phyloP scores from a whole-genome alignment of 352 stramenopile species.

The Phytophthora crassamura region DNA sequence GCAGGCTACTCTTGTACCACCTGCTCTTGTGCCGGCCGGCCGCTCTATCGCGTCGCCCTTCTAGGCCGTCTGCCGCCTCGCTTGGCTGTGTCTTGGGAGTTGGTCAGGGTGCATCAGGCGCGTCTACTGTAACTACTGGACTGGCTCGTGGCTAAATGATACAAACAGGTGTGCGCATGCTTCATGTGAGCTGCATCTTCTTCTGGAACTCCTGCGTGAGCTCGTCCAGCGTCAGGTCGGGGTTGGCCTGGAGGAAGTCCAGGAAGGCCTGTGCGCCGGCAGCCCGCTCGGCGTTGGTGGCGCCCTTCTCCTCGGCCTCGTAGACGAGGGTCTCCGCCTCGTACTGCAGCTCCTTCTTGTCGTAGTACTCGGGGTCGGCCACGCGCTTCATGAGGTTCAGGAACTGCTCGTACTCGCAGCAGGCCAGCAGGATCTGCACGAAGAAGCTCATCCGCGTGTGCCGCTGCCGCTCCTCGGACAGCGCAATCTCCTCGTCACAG shows the following conservation, averaged over 20 bases:
- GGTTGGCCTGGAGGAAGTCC: conserved; percentile 75
- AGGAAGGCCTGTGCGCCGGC: conserved; percentile 70
- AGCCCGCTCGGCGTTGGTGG: conserved; percentile 35
- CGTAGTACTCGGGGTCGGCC: conserved; percentile 80
- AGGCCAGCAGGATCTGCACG: conserved; percentile 81
- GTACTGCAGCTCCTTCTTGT: conserved; percentile 81
- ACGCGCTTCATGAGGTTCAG: conserved; percentile 85
- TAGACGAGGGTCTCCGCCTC: conserved; percentile 69
- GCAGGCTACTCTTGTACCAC: conserved; percentile 23
- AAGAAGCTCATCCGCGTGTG: conserved; percentile 84
- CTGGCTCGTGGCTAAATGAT: conserved; percentile 41
- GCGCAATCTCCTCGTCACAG: conserved; percentile 73
- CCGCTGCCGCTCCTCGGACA: conserved; percentile 76
- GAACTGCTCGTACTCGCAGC: conserved; percentile 87
- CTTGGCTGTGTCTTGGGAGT: conserved; percentile 23
- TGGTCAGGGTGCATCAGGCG: conserved; percentile 17
- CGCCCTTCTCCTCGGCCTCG: conserved; percentile 49
- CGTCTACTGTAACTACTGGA: conserved; percentile 44
- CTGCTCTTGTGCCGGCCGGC: conserved; percentile 13
- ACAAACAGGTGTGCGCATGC: conserved; percentile 34
- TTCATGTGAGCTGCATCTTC: conserved; percentile 69
- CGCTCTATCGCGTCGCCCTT: conserved; percentile 23
- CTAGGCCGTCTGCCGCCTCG: conserved; percentile 27
- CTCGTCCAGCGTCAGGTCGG: conserved; percentile 71
- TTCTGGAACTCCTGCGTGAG: conserved; percentile 79